Base-by-base conservation (phyloP, 495 filamentous ascomycete genomes). In the Lichina pygmaea region DNA sequence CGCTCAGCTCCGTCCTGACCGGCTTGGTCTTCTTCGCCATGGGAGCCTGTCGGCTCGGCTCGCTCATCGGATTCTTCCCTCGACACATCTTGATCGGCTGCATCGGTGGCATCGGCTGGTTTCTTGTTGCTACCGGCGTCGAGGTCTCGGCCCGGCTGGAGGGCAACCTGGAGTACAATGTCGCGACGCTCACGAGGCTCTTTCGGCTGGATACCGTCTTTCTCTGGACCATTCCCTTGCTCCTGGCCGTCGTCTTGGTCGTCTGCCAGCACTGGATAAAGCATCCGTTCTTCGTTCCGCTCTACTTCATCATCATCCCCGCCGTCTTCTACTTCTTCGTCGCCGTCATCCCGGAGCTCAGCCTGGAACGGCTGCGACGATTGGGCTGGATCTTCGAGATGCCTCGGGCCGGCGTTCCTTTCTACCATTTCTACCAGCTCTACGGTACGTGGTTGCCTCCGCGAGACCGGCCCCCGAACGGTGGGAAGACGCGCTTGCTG, bases 91-190 rank as follows among this genome's bases (percentile, higher is more conserved):
- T 95, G n/a, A 82, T 92, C 41, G 89, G 89, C 24, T 94, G 91
- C 54, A 95, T 97, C 49, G 89, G 91, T 38, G 89, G 89, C 46
- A 91, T 97, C 16, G 89, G 89, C n/a, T 91, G 82, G 66, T 97
- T 97, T 58, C 69, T 97, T 24, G 62, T 94, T 42, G 73, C 77
- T 38, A 97, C 89, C 2, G 89, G 81, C 24, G 68, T 97, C 42
- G 89, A 97, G 53, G 89, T 97, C 16, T 86, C 83, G n/a, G 86
- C 86, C 7, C 70, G 84, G 34, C 65, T 97, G 24, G 71, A 84
- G 15, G 84, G 85, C 7, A 81, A 78, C 54, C 66, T 95, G 13
- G 71, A 78, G 50, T 92, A 89, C 52, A 69, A 80, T 51, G 51
- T 79, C 7, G 64, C 66, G n/a, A 93, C 84, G 0, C 60, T 91